phyloP scores from a whole-genome alignment of 345 rosid species.

The Xanthoceras sorbifolium region DNA sequence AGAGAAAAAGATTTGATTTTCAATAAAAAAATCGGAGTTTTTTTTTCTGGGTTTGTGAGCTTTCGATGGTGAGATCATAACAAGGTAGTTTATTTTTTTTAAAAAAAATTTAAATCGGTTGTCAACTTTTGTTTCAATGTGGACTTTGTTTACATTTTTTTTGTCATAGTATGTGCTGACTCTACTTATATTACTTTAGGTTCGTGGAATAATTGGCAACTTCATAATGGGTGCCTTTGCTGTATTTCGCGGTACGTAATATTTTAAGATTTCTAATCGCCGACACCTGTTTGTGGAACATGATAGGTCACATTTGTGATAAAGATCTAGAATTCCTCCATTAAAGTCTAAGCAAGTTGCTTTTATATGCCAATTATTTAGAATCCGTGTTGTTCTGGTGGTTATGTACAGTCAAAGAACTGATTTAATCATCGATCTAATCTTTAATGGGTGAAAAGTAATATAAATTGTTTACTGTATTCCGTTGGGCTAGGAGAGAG shows the following conservation, averaged over 20 bases:
- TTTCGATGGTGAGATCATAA: no score
- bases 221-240: slow-evolving; percentile 77
- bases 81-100: no score
- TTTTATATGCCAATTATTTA: slow-evolving; percentile 1
- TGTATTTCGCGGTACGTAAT: slow-evolving; percentile 78
- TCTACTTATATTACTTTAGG: slow-evolving; percentile 38
- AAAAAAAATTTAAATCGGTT: no score
- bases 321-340: background rate
- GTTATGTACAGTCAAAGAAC: background rate
- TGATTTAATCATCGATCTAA: background rate
- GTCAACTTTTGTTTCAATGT: no score
- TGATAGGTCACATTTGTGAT: background rate
- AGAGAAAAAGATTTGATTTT: no score
- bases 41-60: no score
- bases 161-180: slow-evolving; percentile 29
- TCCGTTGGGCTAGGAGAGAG: background rate
- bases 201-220: slow-evolving; percentile 72
- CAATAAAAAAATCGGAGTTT: no score
- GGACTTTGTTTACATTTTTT: no score
- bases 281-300: background rate
- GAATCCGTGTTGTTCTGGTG: background rate
- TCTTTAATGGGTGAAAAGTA: background rate
- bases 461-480: background rate
- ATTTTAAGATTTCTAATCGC: slow-evolving; percentile 7
- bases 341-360: background rate